These are phyloP conservation scores for Benincasa hispida DNA, from an alignment of 306 rosid species.

Conservation along the genomic window DNA sequence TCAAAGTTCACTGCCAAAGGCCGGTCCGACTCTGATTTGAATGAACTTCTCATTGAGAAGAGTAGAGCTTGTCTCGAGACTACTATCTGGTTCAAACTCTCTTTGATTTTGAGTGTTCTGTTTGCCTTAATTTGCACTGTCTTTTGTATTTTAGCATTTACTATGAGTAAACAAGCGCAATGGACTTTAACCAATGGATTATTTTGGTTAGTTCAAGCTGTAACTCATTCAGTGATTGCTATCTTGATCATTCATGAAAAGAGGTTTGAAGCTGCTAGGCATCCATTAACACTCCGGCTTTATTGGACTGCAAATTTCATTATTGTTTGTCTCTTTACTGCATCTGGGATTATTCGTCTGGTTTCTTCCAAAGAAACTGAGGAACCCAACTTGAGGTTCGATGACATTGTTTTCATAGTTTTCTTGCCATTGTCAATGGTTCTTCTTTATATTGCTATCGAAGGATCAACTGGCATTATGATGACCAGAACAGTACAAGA, in stretches of 20 bases:
- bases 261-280: constrained; percentile 42
- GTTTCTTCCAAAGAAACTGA: constrained; percentile 13
- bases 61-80: constrained; percentile 20
- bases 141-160: constrained; percentile 31
- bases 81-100: constrained; percentile 43
- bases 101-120: constrained; percentile 29
- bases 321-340: constrained; percentile 34
- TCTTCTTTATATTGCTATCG: constrained; percentile 36
- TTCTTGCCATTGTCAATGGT: constrained; percentile 47
- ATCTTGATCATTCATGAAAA: constrained; percentile 49
- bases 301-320: constrained; percentile 51
- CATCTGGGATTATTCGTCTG: constrained; percentile 57
- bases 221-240: constrained; percentile 42
- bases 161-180: constrained; percentile 8
- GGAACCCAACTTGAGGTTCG: constrained; percentile 28
- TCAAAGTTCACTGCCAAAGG: constrained; percentile 29
- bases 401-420: constrained; percentile 42
- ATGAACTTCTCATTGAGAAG: constrained; percentile 36
- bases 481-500: constrained; percentile 10
- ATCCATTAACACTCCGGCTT: constrained; percentile 55
- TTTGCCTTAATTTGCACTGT: constrained; percentile 32
- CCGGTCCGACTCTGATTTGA: constrained; percentile 20
- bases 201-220: constrained; percentile 61
- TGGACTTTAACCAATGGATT: constrained; percentile 52
- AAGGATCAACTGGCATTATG: constrained; percentile 53